A percentile compares a stretch with the other conserved stretches of the same genome.
Conservation (phyloP, 768 basidiomycete genomes). For the Cystofilobasidium capitatum region DNA sequence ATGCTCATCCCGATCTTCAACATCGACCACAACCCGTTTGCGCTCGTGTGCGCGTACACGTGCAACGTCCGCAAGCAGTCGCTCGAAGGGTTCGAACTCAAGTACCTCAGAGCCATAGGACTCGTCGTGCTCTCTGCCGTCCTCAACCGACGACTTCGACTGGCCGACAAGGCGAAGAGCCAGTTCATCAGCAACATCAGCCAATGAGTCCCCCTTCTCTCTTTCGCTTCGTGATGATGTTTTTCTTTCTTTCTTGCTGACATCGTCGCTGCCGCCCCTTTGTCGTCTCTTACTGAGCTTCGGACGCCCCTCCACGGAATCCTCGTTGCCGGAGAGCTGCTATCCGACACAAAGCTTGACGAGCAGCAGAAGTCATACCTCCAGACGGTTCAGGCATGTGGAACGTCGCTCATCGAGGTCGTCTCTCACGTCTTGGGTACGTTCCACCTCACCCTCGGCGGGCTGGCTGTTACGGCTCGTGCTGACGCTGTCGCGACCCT, state of each 20-base stretch:
- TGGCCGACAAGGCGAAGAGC: conserved; percentile 61
- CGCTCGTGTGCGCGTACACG: conserved; percentile 75
- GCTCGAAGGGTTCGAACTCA: conserved; percentile 51
- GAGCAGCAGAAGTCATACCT: conserved; percentile 76
- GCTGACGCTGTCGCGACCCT: too few relatives aligned
- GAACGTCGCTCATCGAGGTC: conserved; percentile 89
- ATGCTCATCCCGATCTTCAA: conserved; percentile 88
- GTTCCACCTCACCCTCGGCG: too few relatives aligned
- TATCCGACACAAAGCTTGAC: conserved; percentile 71
- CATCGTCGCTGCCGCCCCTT: too few relatives aligned
- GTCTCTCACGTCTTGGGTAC: conserved; percentile 92
- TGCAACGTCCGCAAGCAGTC: conserved; percentile 70
- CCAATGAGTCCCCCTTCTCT: conserved; percentile 58
- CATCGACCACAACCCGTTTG: conserved; percentile 83
- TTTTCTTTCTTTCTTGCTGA: conserved; percentile 30
- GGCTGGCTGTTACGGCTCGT: too few relatives aligned
- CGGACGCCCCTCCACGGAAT: conserved; percentile 76
- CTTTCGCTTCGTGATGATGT: conserved; percentile 4
- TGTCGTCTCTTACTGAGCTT: too few relatives aligned
- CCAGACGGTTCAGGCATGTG: conserved; percentile 87
- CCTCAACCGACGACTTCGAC: conserved; percentile 79
- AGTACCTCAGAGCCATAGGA: conserved; percentile 55
- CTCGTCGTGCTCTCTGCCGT: conserved; percentile 91
- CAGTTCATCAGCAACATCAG: conserved; percentile 83
- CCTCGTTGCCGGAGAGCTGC: conserved; percentile 40